A percentile compares a stretch with the other conserved stretches of the same genome.
These are phyloP conservation scores for Fusarium avenaceum DNA, from an alignment of 2,329 filamentous ascomycete species.

Conservation along the genomic window DNA sequence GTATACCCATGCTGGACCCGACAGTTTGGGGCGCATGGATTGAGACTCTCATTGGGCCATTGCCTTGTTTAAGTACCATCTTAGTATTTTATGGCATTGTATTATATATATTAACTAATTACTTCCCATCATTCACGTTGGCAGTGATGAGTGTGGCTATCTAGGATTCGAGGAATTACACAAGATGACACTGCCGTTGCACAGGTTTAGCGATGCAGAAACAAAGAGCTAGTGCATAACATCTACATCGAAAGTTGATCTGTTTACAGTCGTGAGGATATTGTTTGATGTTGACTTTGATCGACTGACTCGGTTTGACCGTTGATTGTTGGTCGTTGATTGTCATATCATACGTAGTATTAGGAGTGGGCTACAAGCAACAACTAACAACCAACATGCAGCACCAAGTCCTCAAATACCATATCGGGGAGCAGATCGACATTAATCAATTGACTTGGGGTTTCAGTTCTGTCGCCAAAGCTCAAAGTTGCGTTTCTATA, in stretches of 20 bases:
- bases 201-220: background rate
- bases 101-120: background rate
- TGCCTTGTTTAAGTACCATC: background rate
- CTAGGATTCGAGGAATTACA: background rate
- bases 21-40: slow-evolving; percentile 8
- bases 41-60: background rate
- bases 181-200: background rate
- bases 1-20: background rate
- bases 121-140: background rate
- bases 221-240: no score
- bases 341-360: background rate
- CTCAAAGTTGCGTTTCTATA: background rate
- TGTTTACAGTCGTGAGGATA: background rate
- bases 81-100: background rate
- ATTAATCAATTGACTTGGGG: background rate
- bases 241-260: background rate
- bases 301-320: background rate
- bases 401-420: background rate
- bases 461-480: background rate
- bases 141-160: background rate
- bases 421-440: background rate
- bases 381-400: slow-evolving; percentile 5
- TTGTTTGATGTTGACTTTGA: background rate
- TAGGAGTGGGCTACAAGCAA: background rate
- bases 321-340: background rate